A percentile compares a stretch with the other conserved stretches of the same genome.
phyloP scores from a whole-genome alignment of 805 yeast genomes.

The Spathaspora boniae region DNA sequence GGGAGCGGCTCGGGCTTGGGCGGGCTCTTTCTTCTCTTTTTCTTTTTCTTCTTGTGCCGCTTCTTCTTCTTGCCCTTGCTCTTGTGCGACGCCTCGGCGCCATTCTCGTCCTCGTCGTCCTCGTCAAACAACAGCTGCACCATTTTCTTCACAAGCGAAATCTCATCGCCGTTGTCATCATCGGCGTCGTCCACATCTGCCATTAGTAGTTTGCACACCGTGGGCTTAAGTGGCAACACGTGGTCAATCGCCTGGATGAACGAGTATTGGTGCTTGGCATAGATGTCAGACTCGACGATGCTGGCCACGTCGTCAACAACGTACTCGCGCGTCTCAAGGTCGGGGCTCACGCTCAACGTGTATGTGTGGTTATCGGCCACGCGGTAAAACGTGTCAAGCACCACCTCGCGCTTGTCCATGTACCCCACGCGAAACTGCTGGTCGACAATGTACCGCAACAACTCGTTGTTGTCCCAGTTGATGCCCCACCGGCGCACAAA shows the following conservation, averaged over 20 bases:
- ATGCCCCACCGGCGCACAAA: slow-evolving; percentile 31
- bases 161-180: slow-evolving; percentile 9
- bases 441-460: slow-evolving; percentile 30
- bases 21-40: slow-evolving; percentile 10
- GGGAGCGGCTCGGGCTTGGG: slow-evolving; percentile 12
- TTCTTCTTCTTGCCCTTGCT: not conserved
- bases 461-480: slow-evolving; percentile 10
- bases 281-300: slow-evolving; percentile 56
- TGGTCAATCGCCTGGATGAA: slow-evolving; percentile 62
- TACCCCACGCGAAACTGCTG: slow-evolving; percentile 32
- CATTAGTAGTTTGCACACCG: slow-evolving; percentile 35
- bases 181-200: no score
- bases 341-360: slow-evolving; percentile 22
- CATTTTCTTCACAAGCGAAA: slow-evolving; percentile 24
- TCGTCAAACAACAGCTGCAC: slow-evolving; percentile 24
- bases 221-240: slow-evolving; percentile 34
- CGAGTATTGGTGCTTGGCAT: slow-evolving; percentile 61
- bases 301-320: slow-evolving; percentile 41
- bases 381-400: slow-evolving; percentile 29
- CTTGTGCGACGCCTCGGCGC: not conserved
- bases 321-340: slow-evolving; percentile 24
- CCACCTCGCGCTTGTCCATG: slow-evolving; percentile 19
- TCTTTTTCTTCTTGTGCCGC: slow-evolving; percentile 6
- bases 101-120: not conserved
- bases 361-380: slow-evolving; percentile 15